A percentile compares a stretch with the other conserved stretches of the same genome.
Conservation (phyloP, 495 filamentous ascomycete genomes). For the Friedmanniomyces endolithicus region DNA sequence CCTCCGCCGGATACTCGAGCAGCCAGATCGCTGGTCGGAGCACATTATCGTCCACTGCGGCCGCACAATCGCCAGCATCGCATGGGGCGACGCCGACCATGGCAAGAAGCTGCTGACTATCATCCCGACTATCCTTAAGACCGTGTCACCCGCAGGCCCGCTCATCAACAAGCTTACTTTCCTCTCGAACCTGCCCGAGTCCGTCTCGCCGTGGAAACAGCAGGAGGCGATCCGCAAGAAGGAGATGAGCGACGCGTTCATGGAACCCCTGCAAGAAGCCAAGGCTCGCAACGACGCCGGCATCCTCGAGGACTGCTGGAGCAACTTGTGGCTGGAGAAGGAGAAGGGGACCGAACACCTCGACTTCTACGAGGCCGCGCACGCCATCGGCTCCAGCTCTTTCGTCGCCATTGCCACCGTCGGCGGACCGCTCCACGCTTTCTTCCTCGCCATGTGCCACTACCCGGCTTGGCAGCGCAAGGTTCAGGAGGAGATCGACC, state of each 20-base stretch:
- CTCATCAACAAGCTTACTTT: conserved; percentile 38
- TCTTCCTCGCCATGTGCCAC: conserved; percentile 47
- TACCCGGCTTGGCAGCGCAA: conserved; percentile 43
- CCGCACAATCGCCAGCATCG: conserved; percentile 45
- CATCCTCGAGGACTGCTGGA: conserved; percentile 22
- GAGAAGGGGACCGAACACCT: conserved; percentile 13
- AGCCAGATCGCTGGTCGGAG: conserved; percentile 36
- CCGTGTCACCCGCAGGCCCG: conserved; percentile 44
- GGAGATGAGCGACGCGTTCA: conserved; percentile 28
- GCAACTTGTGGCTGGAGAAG: conserved; percentile 18
- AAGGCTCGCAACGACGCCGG: conserved; percentile 16
- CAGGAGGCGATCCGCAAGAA: conserved; percentile 26
- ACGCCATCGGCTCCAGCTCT: conserved; percentile 31
- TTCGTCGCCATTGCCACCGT: conserved; percentile 32
- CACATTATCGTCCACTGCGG: conserved; percentile 48
- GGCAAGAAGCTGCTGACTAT: conserved; percentile 39
- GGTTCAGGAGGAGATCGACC: conserved; percentile 45
- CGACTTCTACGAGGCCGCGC: conserved; percentile 33
- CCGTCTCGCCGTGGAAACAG: conserved; percentile 25
- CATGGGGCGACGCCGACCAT: conserved; percentile 43
- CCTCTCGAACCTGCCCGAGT: conserved; percentile 27
- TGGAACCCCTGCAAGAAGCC: conserved; percentile 26
- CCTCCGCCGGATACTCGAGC: conserved; percentile 24
- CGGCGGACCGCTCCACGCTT: conserved; percentile 43
- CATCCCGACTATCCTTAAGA: conserved; percentile 45